Conservation (phyloP, 441 rosid species). For the Populus hybrid region DNA sequence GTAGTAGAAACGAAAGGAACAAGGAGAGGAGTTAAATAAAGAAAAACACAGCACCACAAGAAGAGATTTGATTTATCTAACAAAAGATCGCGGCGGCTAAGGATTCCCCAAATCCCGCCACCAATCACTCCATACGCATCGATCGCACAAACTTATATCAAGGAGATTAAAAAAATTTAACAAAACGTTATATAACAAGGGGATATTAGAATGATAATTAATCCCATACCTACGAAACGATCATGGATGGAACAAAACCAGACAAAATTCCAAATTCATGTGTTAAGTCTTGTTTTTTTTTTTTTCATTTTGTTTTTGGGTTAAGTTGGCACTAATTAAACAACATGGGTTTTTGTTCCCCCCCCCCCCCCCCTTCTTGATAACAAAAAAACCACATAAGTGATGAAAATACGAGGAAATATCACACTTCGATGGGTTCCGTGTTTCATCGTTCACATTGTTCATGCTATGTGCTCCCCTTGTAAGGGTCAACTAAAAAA, state of each 20-base stretch:
- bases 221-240: no score
- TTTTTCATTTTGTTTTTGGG: no score
- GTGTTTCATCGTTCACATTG: no score
- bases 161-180: no score
- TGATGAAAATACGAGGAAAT: no score
- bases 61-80: slow-evolving; percentile 5
- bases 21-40: not conserved
- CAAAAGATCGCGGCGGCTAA: slow-evolving; percentile 52
- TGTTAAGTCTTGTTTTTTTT: not conserved
- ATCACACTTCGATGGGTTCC: no score
- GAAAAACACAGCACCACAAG: not conserved
- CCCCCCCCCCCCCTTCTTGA: no score
- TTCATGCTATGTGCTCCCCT: no score
- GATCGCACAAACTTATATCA: not conserved
- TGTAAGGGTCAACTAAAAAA: not conserved
- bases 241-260: slow-evolving; percentile 1
- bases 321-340: not conserved
- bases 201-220: no score
- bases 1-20: no score
- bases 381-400: not conserved
- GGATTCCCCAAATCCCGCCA: slow-evolving; percentile 63
- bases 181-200: no score
- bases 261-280: slow-evolving; percentile 21
- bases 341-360: not conserved
- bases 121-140: slow-evolving; percentile 51